Percentiles rank a stretch among this genome's conserved stretches.
Conservation (phyloP, 352 stramenopile genomes). For the Pythium phragmiticola region DNA sequence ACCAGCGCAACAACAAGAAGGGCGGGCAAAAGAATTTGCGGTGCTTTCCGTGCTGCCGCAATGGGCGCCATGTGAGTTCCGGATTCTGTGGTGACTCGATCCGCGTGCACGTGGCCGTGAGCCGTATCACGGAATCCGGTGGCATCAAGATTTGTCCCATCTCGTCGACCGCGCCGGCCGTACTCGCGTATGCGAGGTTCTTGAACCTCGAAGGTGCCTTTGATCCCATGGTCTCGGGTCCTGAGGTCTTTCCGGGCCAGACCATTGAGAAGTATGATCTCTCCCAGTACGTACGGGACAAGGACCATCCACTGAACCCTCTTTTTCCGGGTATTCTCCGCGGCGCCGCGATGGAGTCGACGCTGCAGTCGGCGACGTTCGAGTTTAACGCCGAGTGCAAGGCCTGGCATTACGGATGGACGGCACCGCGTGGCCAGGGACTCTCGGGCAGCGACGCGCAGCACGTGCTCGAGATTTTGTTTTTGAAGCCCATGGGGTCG, state of each 20-base stretch:
- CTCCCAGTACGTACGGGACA: slow-evolving; percentile 61
- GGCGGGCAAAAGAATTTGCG: slow-evolving; percentile 88
- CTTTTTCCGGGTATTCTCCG: slow-evolving; percentile 73
- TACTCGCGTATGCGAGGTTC: slow-evolving; percentile 71
- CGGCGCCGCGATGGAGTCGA: slow-evolving; percentile 74
- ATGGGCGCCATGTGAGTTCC: slow-evolving; percentile 76
- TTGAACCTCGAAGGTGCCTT: slow-evolving; percentile 73
- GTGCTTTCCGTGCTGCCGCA: slow-evolving; percentile 84
- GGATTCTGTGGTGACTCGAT: slow-evolving; percentile 88
- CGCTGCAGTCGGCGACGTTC: slow-evolving; percentile 79
- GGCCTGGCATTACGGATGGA: slow-evolving; percentile 89
- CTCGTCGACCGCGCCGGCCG: slow-evolving; percentile 54
- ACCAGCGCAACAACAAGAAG: slow-evolving; percentile 91
- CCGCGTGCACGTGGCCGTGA: slow-evolving; percentile 75
- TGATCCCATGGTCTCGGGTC: slow-evolving; percentile 63
- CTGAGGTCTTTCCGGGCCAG: slow-evolving; percentile 71
- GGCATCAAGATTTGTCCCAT: slow-evolving; percentile 84
- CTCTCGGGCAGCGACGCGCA: slow-evolving; percentile 75
- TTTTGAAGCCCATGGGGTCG: slow-evolving; percentile 82
- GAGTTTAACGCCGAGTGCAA: slow-evolving; percentile 89
- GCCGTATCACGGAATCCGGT: slow-evolving; percentile 67
- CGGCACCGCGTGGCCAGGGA: slow-evolving; percentile 67
- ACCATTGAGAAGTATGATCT: slow-evolving; percentile 75
- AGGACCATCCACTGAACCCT: slow-evolving; percentile 76
- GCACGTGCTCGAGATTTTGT: slow-evolving; percentile 76